Conservation (phyloP, 139 green algal genomes). For the Gonium pectorale region DNA sequence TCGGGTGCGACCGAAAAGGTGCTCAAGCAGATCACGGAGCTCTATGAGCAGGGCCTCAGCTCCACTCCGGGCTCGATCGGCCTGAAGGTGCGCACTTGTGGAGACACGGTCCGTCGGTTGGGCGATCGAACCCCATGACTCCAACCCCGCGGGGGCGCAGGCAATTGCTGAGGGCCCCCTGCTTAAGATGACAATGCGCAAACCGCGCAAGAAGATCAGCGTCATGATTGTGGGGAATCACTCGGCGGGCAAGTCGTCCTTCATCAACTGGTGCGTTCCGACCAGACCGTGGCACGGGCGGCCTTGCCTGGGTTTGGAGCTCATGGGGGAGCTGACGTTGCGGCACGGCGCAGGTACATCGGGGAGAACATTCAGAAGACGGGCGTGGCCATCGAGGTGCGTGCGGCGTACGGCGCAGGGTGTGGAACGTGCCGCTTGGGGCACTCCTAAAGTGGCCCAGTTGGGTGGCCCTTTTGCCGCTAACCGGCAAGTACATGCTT, state of each 20-base stretch:
- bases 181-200: slow-evolving; percentile 58
- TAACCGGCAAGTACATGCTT: too few species aligned
- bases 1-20: slow-evolving; percentile 35
- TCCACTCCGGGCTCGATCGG: slow-evolving; percentile 7
- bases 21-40: slow-evolving; percentile 31
- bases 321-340: too few species aligned
- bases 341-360: slow-evolving; percentile 70
- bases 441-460: too few species aligned
- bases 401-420: too few species aligned
- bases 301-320: too few species aligned
- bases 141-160: background rate
- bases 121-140: background rate
- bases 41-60: slow-evolving; percentile 25
- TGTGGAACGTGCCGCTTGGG: too few species aligned
- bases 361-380: slow-evolving; percentile 73
- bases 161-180: slow-evolving; percentile 33
- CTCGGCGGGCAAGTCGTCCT: slow-evolving; percentile 74
- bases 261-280: slow-evolving; percentile 89
- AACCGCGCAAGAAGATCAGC: slow-evolving; percentile 74
- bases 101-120: too few species aligned
- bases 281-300: too few species aligned
- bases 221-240: slow-evolving; percentile 85
- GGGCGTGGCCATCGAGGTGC: slow-evolving; percentile 59
- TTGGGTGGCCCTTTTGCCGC: too few species aligned
- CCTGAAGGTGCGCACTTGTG: background rate